Base-by-base conservation (phyloP, 75 land plant genomes). In the Chamaecyparis obtusa region DNA sequence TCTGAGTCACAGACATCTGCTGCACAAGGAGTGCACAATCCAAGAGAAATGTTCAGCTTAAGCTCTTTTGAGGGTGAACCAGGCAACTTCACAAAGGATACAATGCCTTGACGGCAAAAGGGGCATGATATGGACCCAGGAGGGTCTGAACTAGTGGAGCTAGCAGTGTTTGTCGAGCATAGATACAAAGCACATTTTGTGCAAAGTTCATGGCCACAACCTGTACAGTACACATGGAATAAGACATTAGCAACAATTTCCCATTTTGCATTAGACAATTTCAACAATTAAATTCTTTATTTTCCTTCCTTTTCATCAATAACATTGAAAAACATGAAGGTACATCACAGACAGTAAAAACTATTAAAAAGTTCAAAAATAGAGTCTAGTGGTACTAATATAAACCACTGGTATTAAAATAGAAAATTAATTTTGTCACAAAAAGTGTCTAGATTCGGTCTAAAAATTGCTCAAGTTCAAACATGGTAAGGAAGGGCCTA, bases 61-160 rank as follows among this genome's bases (percentile, higher is more conserved):
- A 89, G 89, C 75, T 92, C 96, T 48, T 88, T 89, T 76, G 88
- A 83, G 43, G 88, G 86, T 46, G 88, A 85, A 46, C 87, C 88
- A 2, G 91, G 92, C 37, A 92, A 72, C 86, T 91, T 94, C 24
- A 86, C 74, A 71, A 96, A 96, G 11, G 95, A 95, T 30, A 92
- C 80, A 44, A 96, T 96, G 32, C 97, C 94, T 71, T 91, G 90
- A 41, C 96, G 91, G 67, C 97, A 96, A 13, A 96, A 93, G 75
- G 97, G 97, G 82, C 96, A 96, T 14, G 97, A 92, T 71, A 96
- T 93, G 30, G 97, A 92, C 1, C 97, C 96, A 69, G 96, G 92
- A 46, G 91, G 94, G 15, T 89, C 91, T 1, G 85, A 86, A 44
- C 41, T 64, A 44, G 90, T 93, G 1, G 95, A 89, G 54, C 89